phyloP scores from a whole-genome alignment of 1,139 yeast genomes.

The Lodderomyces metapsilosis region DNA sequence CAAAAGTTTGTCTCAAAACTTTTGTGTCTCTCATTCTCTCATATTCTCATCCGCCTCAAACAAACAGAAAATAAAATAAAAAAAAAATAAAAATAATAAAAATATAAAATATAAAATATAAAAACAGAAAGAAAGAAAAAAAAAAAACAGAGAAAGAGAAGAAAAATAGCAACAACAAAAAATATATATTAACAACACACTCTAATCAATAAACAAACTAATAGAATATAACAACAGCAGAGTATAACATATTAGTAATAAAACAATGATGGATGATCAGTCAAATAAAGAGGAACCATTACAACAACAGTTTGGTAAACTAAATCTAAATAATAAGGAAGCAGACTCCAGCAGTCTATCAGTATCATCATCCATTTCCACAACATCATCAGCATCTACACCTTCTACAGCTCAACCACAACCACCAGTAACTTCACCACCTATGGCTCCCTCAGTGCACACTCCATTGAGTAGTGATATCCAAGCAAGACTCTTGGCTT shows the following conservation, averaged over 20 bases:
- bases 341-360: background rate
- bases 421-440: slow-evolving; percentile 6
- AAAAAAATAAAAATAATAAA: too few relatives aligned
- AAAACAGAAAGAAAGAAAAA: too few relatives aligned
- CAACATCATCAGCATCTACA: slow-evolving; percentile 4
- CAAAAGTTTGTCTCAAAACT: too few relatives aligned
- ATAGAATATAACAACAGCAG: background rate
- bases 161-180: too few relatives aligned
- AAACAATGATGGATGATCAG: background rate
- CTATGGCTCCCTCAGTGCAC: slow-evolving; percentile 14
- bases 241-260: too few relatives aligned
- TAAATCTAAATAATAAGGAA: background rate
- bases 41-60: too few relatives aligned
- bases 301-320: slow-evolving; percentile 1
- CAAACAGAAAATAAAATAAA: too few relatives aligned
- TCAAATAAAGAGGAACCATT: background rate
- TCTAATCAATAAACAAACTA: background rate
- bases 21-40: too few relatives aligned
- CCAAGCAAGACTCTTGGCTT: slow-evolving; percentile 73
- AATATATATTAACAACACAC: too few relatives aligned
- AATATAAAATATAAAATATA: too few relatives aligned
- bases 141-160: too few relatives aligned
- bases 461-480: slow-evolving; percentile 56
- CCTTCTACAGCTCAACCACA: slow-evolving; percentile 5
- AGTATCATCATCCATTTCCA: background rate